Conservation (phyloP, 257 asterid genomes). For the Marsdenia floribunda region DNA sequence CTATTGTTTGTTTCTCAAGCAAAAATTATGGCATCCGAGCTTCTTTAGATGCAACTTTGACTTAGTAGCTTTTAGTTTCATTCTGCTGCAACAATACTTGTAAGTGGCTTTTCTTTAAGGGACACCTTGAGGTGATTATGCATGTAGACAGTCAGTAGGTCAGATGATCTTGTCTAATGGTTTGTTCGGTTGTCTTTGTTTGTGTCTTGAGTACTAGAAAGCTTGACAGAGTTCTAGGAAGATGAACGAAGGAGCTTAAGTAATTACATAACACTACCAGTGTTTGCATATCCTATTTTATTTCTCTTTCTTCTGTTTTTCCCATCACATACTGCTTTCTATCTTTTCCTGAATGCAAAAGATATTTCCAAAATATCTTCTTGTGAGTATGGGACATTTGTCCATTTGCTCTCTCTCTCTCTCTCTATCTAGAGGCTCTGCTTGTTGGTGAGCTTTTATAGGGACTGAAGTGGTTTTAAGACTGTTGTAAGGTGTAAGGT, state of each 20-base stretch:
- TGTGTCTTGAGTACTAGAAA: background rate
- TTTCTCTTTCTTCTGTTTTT: background rate
- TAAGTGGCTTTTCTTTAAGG: background rate
- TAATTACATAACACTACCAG: background rate
- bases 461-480: background rate
- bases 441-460: background rate
- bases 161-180: background rate
- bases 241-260: background rate
- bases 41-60: background rate
- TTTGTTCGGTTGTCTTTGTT: background rate
- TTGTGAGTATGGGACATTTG: background rate
- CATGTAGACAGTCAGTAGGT: background rate
- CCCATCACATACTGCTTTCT: background rate
- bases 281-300: background rate
- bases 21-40: background rate
- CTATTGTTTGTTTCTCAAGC: background rate
- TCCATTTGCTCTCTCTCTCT: background rate
- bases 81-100: background rate
- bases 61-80: background rate
- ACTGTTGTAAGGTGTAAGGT: background rate
- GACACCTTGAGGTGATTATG: background rate
- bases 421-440: background rate
- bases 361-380: background rate
- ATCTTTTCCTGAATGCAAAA: background rate
- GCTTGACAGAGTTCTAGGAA: background rate